Evolutionary conservation across 2,329 filamentous ascomycete species (phyloP), one percentile per base, ranked within the genome.

Genomic region (Talaromyces verruculosus): DNA sequence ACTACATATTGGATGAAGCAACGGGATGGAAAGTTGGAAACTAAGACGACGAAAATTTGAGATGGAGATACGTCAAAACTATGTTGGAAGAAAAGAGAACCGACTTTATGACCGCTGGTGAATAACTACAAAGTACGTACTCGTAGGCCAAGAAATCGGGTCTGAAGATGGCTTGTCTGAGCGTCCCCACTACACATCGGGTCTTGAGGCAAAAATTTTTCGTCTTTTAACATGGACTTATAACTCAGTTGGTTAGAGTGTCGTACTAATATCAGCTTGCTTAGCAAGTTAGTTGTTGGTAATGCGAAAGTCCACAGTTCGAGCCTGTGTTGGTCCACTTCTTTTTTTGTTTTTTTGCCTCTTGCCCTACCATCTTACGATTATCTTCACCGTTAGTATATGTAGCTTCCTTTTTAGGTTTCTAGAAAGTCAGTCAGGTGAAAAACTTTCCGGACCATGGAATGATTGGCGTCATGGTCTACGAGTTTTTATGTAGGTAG

Each of bases 211-310:
- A 22, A 57, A 39, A 39, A 4, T 17, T 57, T 57, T 39, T 37
- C 19, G 1, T 3, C 1, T 11, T 25, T 8, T 2, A 15, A 39
- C 53, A 57, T 39, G 53, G 53, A 57, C 53, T 57, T 57, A 57
- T 57, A 57, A 57, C 53, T 57, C 53, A 57, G 53, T 57, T 57
- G 53, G 53, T 57, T 57, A 57, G 53, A 57, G 53, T 57, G 53
- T 19, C 53, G 53, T 57, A 57, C 53, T 57, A 57, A 57, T 57
- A 57, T 37, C 53, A 37, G 30, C 33, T 57, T 57, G 33, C 30
- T 8, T 39, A 17, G 33, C 53, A 57, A 57, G 53, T 10, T 11
- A 19, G 4, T 39, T 57, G 11, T 57, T 57, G 5, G 53, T 57
- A 19, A 57, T 57, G 53, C 53, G 53, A 19, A 57, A 57, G 53